Evolutionary conservation across 2,329 filamentous ascomycete species (phyloP).

Genomic region (Ophiostoma perfectum): DNA sequence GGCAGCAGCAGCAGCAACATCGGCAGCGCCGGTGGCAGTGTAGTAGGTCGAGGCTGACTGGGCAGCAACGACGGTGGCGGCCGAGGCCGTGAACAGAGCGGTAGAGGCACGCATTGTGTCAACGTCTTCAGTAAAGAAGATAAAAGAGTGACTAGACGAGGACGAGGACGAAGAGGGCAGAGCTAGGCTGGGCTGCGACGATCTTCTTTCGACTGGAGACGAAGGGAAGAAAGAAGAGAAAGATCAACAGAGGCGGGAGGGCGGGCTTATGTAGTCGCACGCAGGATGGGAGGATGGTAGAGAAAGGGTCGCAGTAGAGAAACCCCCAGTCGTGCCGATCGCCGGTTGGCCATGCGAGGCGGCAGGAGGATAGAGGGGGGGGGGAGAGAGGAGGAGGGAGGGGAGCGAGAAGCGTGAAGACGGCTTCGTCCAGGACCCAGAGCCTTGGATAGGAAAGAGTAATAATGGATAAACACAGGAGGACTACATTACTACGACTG

Average conservation of each 20-base stretch:
- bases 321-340: neutral
- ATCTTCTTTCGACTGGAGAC: constrained; percentile 11
- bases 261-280: neutral
- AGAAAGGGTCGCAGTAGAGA: constrained; percentile 4
- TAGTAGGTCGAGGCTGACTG: constrained; percentile 31
- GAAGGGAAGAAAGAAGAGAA: neutral
- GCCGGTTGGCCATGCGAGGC: neutral
- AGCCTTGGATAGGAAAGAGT: neutral
- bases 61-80: constrained; percentile 24
- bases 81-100: constrained; percentile 23
- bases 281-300: neutral
- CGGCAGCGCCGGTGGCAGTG: constrained; percentile 47
- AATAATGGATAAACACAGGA: neutral
- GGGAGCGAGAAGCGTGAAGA: no score
- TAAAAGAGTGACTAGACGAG: constrained; percentile 1
- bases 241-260: constrained; percentile 15
- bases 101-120: constrained; percentile 21
- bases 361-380: neutral
- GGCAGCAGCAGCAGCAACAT: constrained; percentile 52
- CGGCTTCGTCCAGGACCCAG: neutral
- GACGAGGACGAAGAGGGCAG: neutral
- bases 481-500: neutral
- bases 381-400: no score
- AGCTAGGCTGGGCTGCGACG: neutral
- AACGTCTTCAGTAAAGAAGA: neutral